Conservation (phyloP, 345 rosid genomes). For the Camelina laxa region DNA sequence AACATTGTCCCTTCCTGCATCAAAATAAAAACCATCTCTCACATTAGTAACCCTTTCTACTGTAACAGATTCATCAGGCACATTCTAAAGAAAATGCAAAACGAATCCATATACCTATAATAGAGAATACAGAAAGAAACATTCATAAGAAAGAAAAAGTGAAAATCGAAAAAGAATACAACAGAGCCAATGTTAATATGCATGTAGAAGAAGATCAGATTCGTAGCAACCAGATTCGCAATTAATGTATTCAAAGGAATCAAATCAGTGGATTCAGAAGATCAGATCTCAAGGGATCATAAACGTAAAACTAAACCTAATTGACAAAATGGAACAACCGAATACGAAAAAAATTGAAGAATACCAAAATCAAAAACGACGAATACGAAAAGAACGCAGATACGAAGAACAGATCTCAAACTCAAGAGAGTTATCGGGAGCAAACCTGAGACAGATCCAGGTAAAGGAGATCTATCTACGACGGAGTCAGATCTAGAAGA, state of each 20-base stretch:
- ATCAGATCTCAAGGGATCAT: constrained; percentile 35
- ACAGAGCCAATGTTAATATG: not conserved
- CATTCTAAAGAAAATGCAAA: not conserved
- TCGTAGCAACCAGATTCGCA: constrained; percentile 16
- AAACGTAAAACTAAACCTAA: constrained; percentile 12
- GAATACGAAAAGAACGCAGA: not conserved
- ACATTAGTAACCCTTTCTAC: constrained; percentile 14
- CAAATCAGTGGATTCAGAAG: constrained; percentile 19
- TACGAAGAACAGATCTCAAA: constrained; percentile 21
- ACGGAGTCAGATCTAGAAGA: too few species aligned
- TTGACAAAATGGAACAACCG: not conserved
- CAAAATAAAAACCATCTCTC: constrained; percentile 19
- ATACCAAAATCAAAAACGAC: constrained; percentile 6
- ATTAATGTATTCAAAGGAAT: not conserved
- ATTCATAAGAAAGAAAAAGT: not conserved
- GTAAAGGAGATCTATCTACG: too few species aligned
- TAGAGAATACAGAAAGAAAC: not conserved
- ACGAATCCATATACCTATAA: not conserved
- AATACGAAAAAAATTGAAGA: not conserved
- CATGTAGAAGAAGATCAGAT: constrained; percentile 20
- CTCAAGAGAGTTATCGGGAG: not conserved
- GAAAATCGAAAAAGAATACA: not conserved
- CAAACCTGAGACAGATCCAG: too few species aligned
- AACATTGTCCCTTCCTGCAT: constrained; percentile 43
- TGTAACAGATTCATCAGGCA: not conserved